Conservation (phyloP, 2,329 filamentous ascomycete species). For the Raffaelea albimanens region DNA sequence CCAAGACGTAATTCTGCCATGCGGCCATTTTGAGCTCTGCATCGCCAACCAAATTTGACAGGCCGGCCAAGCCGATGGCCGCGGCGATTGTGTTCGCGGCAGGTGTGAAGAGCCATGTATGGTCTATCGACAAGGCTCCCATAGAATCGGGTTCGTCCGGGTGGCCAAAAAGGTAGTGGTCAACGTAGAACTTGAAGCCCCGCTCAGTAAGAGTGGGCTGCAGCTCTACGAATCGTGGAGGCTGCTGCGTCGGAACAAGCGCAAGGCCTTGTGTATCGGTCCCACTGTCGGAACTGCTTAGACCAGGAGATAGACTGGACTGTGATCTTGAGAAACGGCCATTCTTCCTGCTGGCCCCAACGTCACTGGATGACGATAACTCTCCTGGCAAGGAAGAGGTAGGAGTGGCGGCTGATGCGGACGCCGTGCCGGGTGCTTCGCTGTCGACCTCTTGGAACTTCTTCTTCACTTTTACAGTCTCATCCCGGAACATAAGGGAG, state of each 20-base stretch:
- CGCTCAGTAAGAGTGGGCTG: conserved; percentile 34
- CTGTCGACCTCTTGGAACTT: conserved; percentile 36
- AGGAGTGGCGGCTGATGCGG: conserved; percentile 2
- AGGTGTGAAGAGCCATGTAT: conserved; percentile 26
- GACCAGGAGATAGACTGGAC: no score
- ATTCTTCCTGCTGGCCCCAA: neutral
- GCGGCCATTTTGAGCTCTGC: conserved; percentile 35
- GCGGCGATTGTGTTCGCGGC: conserved; percentile 39
- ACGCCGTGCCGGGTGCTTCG: neutral
- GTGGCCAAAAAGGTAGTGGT: conserved; percentile 40
- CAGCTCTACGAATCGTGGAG: conserved; percentile 23
- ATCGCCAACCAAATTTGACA: conserved; percentile 44
- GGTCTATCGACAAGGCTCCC: conserved; percentile 22
- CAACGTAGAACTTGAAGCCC: conserved; percentile 41
- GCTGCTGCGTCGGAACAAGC: neutral
- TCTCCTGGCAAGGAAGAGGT: neutral
- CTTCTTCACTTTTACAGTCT: conserved; percentile 51
- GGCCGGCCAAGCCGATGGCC: conserved; percentile 47
- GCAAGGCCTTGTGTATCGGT: neutral
- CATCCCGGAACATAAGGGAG: conserved; percentile 57
- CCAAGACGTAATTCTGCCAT: conserved; percentile 42
- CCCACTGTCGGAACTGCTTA: neutral
- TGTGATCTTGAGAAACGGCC: no score
- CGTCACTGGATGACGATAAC: neutral
- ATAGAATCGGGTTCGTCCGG: conserved; percentile 36